Evolutionary conservation across 192 early-diverging fungal genomes (phyloP), one percentile per base, ranked within the genome.

Genomic region (Pecoramyces ruminantium): DNA sequence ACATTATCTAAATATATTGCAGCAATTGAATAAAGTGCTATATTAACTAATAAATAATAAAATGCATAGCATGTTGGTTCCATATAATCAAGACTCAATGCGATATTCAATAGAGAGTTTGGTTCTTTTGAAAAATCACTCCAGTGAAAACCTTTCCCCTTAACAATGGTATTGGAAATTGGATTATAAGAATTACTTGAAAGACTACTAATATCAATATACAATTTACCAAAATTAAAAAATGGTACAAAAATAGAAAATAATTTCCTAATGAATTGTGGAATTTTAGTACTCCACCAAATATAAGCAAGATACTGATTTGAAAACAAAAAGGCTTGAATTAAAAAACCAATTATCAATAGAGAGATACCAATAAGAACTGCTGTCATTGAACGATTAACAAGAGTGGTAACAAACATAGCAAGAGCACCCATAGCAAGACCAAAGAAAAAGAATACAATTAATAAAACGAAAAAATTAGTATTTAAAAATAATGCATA

Each of bases 271-370:
- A 67, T 67, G n/a, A n/a, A 67, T 67, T 67, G 51, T 67, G 51
- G 51, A 9, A 87, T 86, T 28, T 81, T 79, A 15, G 39, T 39
- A 80, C 87, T 83, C 78, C 86, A 89, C 88, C 88, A 89, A 38
- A 88, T 83, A 77, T 87, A 89, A 17, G 86, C 86, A 9, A 87
- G 80, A 81, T 78, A 87, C 15, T 39, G 28, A 78, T 83, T 82
- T 79, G 84, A 86, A 77, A 88, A 89, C 27, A 86, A 85, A 79
- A 87, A 86, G 13, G 82, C 82, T 82, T 93, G 87, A 83, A 94
- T 92, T 27, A 94, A 79, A 28, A 94, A 85, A 8, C 93, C 93
- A 83, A 94, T 92, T 30, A 94, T 91, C 80, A 94, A 94, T 30
- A 93, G 30, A 79, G 93, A 94, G 78, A 67, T 67, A 67, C 51